Base-by-base conservation (phyloP, 2,329 filamentous ascomycete species). In the Stachybotrys chartarum region DNA sequence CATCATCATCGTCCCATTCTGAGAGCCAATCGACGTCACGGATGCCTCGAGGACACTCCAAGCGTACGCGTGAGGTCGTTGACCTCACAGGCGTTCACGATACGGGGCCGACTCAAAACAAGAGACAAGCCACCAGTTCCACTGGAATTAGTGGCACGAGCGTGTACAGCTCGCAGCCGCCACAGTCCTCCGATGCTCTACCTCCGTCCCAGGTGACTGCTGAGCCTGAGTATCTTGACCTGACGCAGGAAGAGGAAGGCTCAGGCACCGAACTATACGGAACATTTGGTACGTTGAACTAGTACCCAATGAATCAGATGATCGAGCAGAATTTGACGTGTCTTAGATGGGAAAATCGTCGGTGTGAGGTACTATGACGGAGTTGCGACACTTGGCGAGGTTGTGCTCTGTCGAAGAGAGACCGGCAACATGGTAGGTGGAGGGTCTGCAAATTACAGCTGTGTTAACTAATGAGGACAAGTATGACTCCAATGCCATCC, bases 401-500 rank as follows among this genome's bases (percentile, higher is more conserved):
- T 80, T 54, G 83, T 90, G 3, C 68, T 85, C 50, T 73, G 87
- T 54, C 75, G 74, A 42, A 76, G 89, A 64, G 86, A 93, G 64
- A 85, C 87, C 1, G 64, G 70, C 1, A 93, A 93, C 63, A 75
- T 72, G 59, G 76, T 76, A 67, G 52, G 64, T 57, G 3, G 30
- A 17, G 10, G 50, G 24, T 16, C 30, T 17, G 11, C 5, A 30
- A 24, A 16, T 14, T 39, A 7, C 30, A 30, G 30, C 6, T 55
- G 17, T 11, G 30, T 53, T 56, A 31, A 59, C 49, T 51, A 45
- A 50, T 50, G 5, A 30, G 32, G 14, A 18, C n/a, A 53, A 75
- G 61, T 89, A 87, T 65, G 89, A 94, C 65, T 59, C 61, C 6
- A 94, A 94, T 70, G 90, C 90, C 0, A 90, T 95, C 56, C 82